Evolutionary conservation across 257 asterid species (phyloP).

Genomic region (Handroanthus guayacan): DNA sequence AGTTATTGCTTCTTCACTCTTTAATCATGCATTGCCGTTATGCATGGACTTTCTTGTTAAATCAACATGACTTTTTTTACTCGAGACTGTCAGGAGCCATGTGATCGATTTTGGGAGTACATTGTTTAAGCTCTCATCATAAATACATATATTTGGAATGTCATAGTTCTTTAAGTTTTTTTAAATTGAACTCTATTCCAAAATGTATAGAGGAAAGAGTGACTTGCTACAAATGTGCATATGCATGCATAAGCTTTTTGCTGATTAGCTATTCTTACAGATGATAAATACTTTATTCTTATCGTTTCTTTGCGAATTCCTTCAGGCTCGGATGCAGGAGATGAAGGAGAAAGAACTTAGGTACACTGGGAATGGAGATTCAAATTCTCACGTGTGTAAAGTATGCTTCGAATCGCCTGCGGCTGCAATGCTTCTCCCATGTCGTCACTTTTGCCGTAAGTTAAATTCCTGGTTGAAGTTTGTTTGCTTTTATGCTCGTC

Average conservation of each 20-base stretch:
- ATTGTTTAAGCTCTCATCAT: background rate
- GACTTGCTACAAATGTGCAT: background rate
- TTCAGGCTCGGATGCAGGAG: slow-evolving; percentile 94
- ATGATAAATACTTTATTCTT: slow-evolving; percentile 23
- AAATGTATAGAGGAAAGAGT: background rate
- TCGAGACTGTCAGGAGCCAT: slow-evolving; percentile 7
- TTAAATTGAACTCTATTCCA: slow-evolving; percentile 4
- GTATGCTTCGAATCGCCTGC: slow-evolving; percentile 92
- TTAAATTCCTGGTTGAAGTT: slow-evolving; percentile 26
- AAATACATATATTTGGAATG: background rate
- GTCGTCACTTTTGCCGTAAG: slow-evolving; percentile 99
- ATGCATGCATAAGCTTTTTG: background rate
- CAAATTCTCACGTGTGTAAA: slow-evolving; percentile 86
- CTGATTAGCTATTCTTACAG: slow-evolving; percentile 8
- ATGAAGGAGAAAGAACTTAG: slow-evolving; percentile 88
- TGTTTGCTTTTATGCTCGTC: slow-evolving; percentile 6
- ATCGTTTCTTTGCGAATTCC: slow-evolving; percentile 18
- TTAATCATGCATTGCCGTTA: slow-evolving; percentile 26
- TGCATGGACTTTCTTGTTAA: slow-evolving; percentile 4
- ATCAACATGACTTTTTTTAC: background rate
- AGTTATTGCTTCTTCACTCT: slow-evolving; percentile 27
- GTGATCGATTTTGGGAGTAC: background rate
- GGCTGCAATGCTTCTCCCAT: slow-evolving; percentile 96
- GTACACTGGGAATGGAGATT: slow-evolving; percentile 74
- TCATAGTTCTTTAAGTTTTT: slow-evolving; percentile 5